phyloP scores from a whole-genome alignment of 2,329 filamentous ascomycete species.

The Exophiala bonariae region DNA sequence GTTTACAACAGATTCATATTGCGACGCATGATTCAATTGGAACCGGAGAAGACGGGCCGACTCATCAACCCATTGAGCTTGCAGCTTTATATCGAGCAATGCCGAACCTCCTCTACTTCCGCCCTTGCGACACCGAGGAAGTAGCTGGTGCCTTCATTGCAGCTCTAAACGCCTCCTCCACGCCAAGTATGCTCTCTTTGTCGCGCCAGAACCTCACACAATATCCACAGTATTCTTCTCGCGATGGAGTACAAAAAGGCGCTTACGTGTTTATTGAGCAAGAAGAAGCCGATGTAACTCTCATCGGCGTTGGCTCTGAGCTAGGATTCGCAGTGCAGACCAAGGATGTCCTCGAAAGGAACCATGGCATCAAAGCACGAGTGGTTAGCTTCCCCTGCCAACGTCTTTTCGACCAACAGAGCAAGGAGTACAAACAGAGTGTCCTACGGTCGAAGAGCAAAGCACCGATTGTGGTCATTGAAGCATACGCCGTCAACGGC shows the following conservation, averaged over 20 bases:
- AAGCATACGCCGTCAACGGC: conserved; percentile 48
- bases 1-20: conserved; percentile 55
- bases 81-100: conserved; percentile 61
- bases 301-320: conserved; percentile 52
- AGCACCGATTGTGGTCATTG: conserved; percentile 45
- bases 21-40: conserved; percentile 62
- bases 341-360: conserved; percentile 39
- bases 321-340: conserved; percentile 46
- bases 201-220: conserved; percentile 45
- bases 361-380: conserved; percentile 38
- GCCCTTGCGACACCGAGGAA: conserved; percentile 61
- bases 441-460: conserved; percentile 36
- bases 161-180: conserved; percentile 39
- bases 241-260: conserved; percentile 38
- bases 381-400: conserved; percentile 51
- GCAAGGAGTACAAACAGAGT: conserved; percentile 42
- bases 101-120: conserved; percentile 63
- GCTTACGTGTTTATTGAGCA: conserved; percentile 41
- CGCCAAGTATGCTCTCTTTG: conserved; percentile 39
- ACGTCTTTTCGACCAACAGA: conserved; percentile 48
- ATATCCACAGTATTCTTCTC: conserved; percentile 32
- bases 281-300: conserved; percentile 41
- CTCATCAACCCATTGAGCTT: conserved; percentile 62
- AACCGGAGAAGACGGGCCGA: conserved; percentile 61
- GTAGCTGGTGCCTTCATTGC: conserved; percentile 44